Evolutionary conservation across 768 basidiomycete genomes (phyloP).

Genomic region (Melanogaster broomeanus): DNA sequence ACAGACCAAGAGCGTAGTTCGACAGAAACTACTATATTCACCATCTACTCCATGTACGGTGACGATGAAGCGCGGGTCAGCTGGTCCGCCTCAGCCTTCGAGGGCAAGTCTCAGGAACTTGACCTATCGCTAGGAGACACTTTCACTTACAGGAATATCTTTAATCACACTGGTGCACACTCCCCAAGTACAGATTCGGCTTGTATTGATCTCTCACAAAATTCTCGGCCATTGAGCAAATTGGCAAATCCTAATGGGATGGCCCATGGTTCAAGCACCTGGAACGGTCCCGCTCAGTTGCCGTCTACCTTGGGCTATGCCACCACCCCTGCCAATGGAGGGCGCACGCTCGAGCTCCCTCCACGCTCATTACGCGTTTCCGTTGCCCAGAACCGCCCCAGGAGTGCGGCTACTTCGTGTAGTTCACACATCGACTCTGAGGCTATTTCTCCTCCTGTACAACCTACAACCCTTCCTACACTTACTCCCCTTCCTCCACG

Average conservation of each 20-base stretch:
- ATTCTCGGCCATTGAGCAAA: constrained; percentile 23
- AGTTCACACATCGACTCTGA: constrained; percentile 24
- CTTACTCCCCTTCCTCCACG: constrained; percentile 25
- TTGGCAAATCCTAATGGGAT: constrained; percentile 22
- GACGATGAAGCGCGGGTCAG: constrained; percentile 51
- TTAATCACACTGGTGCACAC: constrained; percentile 21
- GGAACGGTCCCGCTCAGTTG: constrained; percentile 26
- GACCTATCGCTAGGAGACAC: constrained; percentile 35
- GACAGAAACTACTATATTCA: constrained; percentile 75
- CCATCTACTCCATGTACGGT: constrained; percentile 88
- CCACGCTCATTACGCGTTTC: constrained; percentile 29
- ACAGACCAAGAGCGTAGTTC: constrained; percentile 52
- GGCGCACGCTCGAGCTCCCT: constrained; percentile 21
- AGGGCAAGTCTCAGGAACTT: constrained; percentile 39
- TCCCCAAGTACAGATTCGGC: constrained; percentile 25
- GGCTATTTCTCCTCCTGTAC: constrained; percentile 15
- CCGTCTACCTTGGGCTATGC: constrained; percentile 19
- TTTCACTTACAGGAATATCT: constrained; percentile 37
- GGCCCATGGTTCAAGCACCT: constrained; percentile 22
- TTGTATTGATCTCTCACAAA: constrained; percentile 30
- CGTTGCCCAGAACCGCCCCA: constrained; percentile 13
- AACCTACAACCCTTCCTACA: constrained; percentile 22
- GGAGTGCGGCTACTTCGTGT: constrained; percentile 30
- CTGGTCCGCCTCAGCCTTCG: constrained; percentile 46
- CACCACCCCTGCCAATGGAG: constrained; percentile 12